Evolutionary conservation across 2,329 filamentous ascomycete genomes (phyloP), one percentile per base, ranked within the genome.

Genomic region (Karstenula rhodostoma): DNA sequence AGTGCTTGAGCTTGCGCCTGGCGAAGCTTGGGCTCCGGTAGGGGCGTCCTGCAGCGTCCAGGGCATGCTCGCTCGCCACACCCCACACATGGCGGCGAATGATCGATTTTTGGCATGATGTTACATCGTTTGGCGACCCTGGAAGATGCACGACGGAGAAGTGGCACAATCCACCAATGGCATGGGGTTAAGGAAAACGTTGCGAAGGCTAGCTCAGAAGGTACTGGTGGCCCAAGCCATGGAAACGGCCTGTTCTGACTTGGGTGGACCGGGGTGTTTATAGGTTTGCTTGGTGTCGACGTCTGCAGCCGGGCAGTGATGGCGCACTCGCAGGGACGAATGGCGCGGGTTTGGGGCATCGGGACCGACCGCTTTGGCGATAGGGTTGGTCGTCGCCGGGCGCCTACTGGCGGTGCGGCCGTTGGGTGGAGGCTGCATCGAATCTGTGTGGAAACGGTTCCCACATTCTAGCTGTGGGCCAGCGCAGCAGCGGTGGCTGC

Each of bases 201-300:
- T 73, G 69, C 68, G 69, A 74, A 65, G 67, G 64, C 73, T 75
- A 72, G 67, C 55, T 72, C 73, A 73, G 75, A 29, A 72, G 73
- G 54, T 67, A 59, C 67, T 60, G 68, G 67, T 61, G 66, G 53
- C 49, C 46, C 55, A 65, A 72, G 69, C 72, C 72, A 77, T 56
- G 68, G 63, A 73, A 69, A 62, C 67, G 60, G 62, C 62, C 49
- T 63, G 61, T 64, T 42, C 63, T 52, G 57, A 61, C 57, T 57
- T 49, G 56, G 58, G 61, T 62, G 58, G 58, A 60, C 59, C 59
- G 48, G 59, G 66, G 64, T 65, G 60, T 60, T 62, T 54, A 66
- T 68, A 65, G 63, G 64, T 61, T 59, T 69, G 70, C 63, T 69
- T 70, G 70, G 66, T 60, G 66, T 56, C 51, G 27, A 48, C 46